Conservation (phyloP, 2,329 filamentous ascomycete genomes). For the Nannizzia gypsea region DNA sequence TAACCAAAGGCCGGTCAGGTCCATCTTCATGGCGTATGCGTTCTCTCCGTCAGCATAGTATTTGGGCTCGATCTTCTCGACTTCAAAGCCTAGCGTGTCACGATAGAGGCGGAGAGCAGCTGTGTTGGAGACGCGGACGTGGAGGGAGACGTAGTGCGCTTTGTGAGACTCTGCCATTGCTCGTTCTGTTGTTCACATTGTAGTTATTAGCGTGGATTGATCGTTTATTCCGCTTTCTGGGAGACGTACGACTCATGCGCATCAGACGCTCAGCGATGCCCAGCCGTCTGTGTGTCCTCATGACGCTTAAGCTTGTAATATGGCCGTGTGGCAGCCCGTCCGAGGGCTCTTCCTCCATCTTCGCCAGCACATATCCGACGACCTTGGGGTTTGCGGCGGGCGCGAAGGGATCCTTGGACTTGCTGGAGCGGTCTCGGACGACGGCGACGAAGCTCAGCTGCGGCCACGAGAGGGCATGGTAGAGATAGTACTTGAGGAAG, state of each 20-base stretch:
- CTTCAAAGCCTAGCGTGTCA: constrained; percentile 78
- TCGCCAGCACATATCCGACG: constrained; percentile 96
- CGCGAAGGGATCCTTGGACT: constrained; percentile 60
- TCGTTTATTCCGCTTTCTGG: neutral
- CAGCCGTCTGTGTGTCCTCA: constrained; percentile 83
- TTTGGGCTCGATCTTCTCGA: constrained; percentile 51
- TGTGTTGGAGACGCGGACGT: constrained; percentile 87
- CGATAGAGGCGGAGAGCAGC: constrained; percentile 88
- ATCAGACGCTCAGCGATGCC: constrained; percentile 96
- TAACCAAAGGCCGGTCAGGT: constrained; percentile 47
- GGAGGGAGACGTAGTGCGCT: constrained; percentile 85
- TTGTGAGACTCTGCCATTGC: constrained; percentile 95
- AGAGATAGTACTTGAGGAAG: constrained; percentile 99
- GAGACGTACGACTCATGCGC: constrained; percentile 71
- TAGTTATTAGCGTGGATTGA: too few species aligned
- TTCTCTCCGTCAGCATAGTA: constrained; percentile 92
- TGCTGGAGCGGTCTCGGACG: constrained; percentile 67
- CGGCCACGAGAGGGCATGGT: constrained; percentile 96
- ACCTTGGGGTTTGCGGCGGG: constrained; percentile 58
- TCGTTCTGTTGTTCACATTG: constrained; percentile 54
- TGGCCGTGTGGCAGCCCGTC: constrained; percentile 90
- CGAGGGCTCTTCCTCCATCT: constrained; percentile 96
- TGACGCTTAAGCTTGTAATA: constrained; percentile 89
- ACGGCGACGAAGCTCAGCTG: constrained; percentile 95
- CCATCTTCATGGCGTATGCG: constrained; percentile 85